phyloP scores from a whole-genome alignment of 768 basidiomycete genomes.

The Suillus americanus region DNA sequence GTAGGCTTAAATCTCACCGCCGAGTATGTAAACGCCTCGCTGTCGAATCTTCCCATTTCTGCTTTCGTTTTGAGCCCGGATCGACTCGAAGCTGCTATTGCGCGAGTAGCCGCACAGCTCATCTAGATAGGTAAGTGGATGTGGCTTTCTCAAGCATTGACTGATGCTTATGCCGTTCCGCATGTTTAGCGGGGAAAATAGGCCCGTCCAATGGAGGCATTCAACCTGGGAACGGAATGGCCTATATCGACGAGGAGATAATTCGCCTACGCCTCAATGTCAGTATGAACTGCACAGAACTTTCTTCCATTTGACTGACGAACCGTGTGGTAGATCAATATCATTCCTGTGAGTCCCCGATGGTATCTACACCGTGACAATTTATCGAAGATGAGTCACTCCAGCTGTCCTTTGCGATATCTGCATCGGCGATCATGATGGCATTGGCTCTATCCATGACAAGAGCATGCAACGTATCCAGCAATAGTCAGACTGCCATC shows the following conservation, averaged over 20 bases:
- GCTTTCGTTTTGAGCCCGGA: not conserved
- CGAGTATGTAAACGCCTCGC: not conserved
- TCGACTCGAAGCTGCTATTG: not conserved
- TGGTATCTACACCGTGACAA: no score
- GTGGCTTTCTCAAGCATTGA: not conserved
- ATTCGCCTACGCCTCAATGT: not conserved
- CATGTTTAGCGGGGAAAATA: not conserved
- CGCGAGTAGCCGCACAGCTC: not conserved
- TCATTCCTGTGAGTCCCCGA: slow-evolving; percentile 4
- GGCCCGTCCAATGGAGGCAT: not conserved
- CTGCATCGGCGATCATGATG: slow-evolving; percentile 3
- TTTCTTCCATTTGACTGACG: not conserved
- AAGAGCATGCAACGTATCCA: not conserved
- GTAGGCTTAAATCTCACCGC: not conserved
- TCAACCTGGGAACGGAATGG: not conserved
- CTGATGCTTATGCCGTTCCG: not conserved
- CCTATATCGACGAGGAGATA: not conserved
- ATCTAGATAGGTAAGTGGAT: not conserved
- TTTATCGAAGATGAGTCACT: not conserved
- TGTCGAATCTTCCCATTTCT: not conserved
- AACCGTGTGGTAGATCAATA: not conserved
- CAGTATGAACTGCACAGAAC: not conserved
- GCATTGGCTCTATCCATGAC: not conserved
- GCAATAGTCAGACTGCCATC: not conserved
- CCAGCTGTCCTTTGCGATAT: slow-evolving; percentile 1